Base-by-base conservation (phyloP, 2,329 filamentous ascomycete species). In the Penicillium palitans region DNA sequence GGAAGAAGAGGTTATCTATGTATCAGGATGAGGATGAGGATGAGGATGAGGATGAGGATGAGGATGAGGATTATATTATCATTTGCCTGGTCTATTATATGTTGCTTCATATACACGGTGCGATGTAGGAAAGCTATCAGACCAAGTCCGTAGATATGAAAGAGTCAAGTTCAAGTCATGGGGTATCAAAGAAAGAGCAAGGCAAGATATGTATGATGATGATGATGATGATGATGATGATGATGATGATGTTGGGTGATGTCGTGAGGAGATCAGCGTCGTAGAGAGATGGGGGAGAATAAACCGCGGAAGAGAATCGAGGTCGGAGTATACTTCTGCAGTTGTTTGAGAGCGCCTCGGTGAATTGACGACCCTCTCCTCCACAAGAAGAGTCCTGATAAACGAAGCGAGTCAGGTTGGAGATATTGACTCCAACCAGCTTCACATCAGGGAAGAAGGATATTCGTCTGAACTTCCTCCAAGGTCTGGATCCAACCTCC, bases 381-480 rank as follows among this genome's bases (percentile, higher is more conserved):
- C 31, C 31, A 33, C 2, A 33, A 13, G 31, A 1, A 13, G 12
- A 13, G 31, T 25, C 25, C 25, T 25, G 31, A 33, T 33, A 5
- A 13, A 33, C 13, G 31, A 13, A 33, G 12, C 31, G 31, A 33
- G 31, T 13, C 12, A 49, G 29, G 9, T 15, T 39, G n/a, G 13
- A 7, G 12, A 12, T 31, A 10, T 52, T 8, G 15, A 52, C 15
- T 33, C 6, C 2, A 42, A 3, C 15, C 49, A 52, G 13, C 6
- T 21, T 40, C 37, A 12, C 6, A 31, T 67, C 42, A 73, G 4
- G 71, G 71, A 29, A 73, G 61, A 13, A 73, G 67, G 41, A 73
- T 71, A 39, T 70, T 69, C 2, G 71, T 69, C 41, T 71, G 70
- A 12, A 73, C 62, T 44, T 73, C 71, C 31, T 72, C 67, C 65